Conservation (phyloP, 73 alveolate genomes). For the Uronychia binucleata region DNA sequence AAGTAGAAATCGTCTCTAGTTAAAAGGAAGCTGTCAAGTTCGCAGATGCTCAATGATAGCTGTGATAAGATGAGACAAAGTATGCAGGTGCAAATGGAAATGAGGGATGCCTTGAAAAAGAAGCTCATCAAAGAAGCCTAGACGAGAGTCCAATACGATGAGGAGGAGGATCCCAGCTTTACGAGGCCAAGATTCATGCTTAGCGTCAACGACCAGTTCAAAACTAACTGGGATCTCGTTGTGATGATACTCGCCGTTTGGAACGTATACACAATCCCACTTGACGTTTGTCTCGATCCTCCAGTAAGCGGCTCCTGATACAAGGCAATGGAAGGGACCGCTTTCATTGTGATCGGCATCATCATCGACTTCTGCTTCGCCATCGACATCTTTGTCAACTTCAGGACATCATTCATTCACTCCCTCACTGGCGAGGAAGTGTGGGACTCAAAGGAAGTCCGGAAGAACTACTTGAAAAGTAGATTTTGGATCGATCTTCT, state of each 20-base stretch:
- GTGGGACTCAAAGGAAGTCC: slow-evolving; percentile 22
- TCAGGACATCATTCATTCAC: slow-evolving; percentile 46
- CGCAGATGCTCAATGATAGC: no score
- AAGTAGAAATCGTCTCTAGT: no score
- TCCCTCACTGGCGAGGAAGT: slow-evolving; percentile 38
- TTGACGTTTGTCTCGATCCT: slow-evolving; percentile 38
- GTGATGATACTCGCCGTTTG: slow-evolving; percentile 53
- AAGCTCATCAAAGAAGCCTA: no score
- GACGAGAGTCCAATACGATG: no score
- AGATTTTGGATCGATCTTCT: slow-evolving; percentile 53
- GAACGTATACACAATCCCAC: slow-evolving; percentile 52
- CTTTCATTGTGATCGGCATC: slow-evolving; percentile 5
- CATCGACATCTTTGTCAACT: slow-evolving; percentile 41
- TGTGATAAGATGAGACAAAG: no score
- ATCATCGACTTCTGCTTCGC: slow-evolving; percentile 45
- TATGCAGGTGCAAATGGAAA: no score
- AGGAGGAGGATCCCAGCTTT: no score
- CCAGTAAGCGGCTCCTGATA: slow-evolving; percentile 6
- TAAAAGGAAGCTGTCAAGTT: no score
- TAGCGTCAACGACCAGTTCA: no score
- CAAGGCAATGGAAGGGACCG: slow-evolving; percentile 2
- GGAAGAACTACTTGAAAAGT: slow-evolving; percentile 29
- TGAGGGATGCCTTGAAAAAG: no score
- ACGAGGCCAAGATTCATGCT: no score
- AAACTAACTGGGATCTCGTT: slow-evolving; percentile 74